phyloP scores from a whole-genome alignment of 164 flowering plant species.

The Macadamia integrifolia region DNA sequence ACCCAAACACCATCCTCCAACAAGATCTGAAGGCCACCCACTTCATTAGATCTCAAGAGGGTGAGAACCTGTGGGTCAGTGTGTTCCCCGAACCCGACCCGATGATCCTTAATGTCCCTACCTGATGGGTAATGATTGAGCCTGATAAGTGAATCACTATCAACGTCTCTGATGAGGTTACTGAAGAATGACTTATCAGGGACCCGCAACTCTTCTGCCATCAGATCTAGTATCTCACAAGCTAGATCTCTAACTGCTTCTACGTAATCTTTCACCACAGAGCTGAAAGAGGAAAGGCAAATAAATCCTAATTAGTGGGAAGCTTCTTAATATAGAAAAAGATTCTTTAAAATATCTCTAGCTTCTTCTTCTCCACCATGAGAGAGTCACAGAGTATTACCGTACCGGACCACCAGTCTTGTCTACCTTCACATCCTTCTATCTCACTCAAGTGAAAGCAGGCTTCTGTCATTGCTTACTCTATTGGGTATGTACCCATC shows the following conservation, averaged over 20 bases:
- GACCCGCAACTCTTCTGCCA: conserved; percentile 55
- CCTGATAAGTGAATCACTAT: conserved; percentile 67
- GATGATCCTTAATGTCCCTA: conserved; percentile 1
- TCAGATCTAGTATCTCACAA: conserved; percentile 54
- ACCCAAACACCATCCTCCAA: conserved; percentile 45
- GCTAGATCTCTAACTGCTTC: conserved; percentile 42
- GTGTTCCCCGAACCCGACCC: conserved; percentile 68
- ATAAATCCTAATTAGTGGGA: too few relatives aligned
- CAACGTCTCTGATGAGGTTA: conserved; percentile 46
- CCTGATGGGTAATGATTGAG: conserved; percentile 69
- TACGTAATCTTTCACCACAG: conserved; percentile 48
- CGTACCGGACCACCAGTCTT: too few relatives aligned
- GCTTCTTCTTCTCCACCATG: too few relatives aligned
- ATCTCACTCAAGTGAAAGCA: too few relatives aligned
- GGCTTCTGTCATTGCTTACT: too few relatives aligned
- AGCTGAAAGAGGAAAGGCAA: conserved; percentile 20
- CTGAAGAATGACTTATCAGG: conserved; percentile 43
- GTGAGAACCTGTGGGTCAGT: conserved; percentile 71
- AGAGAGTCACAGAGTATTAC: too few relatives aligned
- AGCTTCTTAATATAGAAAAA: too few relatives aligned
- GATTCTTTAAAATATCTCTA: too few relatives aligned
- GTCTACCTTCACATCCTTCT: too few relatives aligned
- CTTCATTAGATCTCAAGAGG: conserved; percentile 56
- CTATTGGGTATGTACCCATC: neutral
- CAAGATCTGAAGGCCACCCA: conserved; percentile 52